A percentile compares a stretch with the other conserved stretches of the same genome.
Evolutionary conservation across 1,284 basidiomycete genomes (phyloP).

Genomic region (Irpex rosettiformis): DNA sequence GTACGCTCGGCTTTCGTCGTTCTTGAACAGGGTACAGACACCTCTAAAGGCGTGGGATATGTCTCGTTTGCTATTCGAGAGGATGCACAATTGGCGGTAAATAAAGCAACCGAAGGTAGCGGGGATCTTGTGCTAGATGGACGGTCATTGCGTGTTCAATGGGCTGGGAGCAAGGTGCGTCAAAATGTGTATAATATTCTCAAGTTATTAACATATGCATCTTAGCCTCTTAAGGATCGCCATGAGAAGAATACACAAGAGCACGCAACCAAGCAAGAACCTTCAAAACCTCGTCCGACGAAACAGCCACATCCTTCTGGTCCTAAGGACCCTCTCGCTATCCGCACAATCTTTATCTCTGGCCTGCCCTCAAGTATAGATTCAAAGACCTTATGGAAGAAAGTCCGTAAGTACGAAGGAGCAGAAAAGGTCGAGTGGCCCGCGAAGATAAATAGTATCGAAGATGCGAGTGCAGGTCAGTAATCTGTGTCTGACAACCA

Average conservation of each 20-base stretch:
- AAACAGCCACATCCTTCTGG: conserved; percentile 32
- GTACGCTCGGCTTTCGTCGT: conserved; percentile 95
- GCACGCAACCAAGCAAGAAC: conserved; percentile 33
- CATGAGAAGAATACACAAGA: conserved; percentile 14
- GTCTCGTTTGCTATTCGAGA: conserved; percentile 89
- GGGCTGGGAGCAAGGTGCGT: conserved; percentile 77
- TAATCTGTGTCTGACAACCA: background rate
- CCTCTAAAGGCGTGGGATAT: conserved; percentile 97
- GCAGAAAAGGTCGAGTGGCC: conserved; percentile 75
- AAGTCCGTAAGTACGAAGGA: conserved; percentile 75
- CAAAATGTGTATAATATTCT: background rate
- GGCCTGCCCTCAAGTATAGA: conserved; percentile 70
- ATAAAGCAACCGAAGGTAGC: conserved; percentile 43
- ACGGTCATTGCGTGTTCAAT: conserved; percentile 70
- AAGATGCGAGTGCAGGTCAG: conserved; percentile 37
- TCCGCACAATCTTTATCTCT: conserved; percentile 77
- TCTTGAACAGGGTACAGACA: conserved; percentile 71
- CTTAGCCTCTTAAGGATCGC: conserved; percentile 33
- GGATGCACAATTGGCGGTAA: conserved; percentile 80
- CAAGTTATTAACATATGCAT: background rate
- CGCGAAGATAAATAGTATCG: conserved; percentile 42
- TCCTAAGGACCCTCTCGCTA: conserved; percentile 69
- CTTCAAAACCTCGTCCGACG: conserved; percentile 25
- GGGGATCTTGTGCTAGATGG: conserved; percentile 59
- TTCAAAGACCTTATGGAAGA: conserved; percentile 84